Evolutionary conservation across 169 alveolate species (phyloP), one percentile per base, ranked within the genome.

Genomic region (Eimeria tenella): DNA sequence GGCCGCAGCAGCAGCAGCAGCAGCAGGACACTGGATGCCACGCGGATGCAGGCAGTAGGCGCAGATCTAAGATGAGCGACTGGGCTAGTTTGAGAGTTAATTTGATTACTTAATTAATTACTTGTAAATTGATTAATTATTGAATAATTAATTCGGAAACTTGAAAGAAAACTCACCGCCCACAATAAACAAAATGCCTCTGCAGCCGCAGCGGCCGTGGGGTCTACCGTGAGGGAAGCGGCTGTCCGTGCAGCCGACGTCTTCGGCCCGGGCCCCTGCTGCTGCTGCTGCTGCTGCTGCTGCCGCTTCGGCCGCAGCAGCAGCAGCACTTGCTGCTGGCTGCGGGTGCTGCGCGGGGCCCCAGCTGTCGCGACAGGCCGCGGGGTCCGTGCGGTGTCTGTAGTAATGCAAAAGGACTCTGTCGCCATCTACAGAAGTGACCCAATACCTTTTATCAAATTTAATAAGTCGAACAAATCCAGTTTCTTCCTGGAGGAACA

Each of bases 201-300:
- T 52, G 31, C 88, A 79, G 6, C 88, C 88, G 52, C 88, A 79
- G 15, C 10, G 49, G 60, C 71, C 88, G 55, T 79, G 88, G n/a
- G 71, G 88, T 55, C 19, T 79, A 8, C 84, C 84, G 23, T 74
- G 84, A 0, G 58, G 58, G 60, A 74, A 74, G 21, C 84, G 58
- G 84, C 62, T 74, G 60, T 74, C 84, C 10, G 84, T 74, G 15
- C 84, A 74, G 25, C 84, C 84, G 31, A 74, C 84, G 49, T 10
- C 88, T 19, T 65, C 74, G 74, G 74, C 7, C 25, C 23, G 74
- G 21, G 17, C 74, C 74, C 74, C 74, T 5, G 70, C 71, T n/a
- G 42, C 71, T n/a, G 88, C 73, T 6, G 88, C 88, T 53, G 65
- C 71, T 8, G 74, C 21, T 9, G 17, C 23, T 65, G 74, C 21